These are phyloP conservation scores for Eucalyptus erythrocorys DNA, from an alignment of 345 rosid species.

Conservation along the genomic window DNA sequence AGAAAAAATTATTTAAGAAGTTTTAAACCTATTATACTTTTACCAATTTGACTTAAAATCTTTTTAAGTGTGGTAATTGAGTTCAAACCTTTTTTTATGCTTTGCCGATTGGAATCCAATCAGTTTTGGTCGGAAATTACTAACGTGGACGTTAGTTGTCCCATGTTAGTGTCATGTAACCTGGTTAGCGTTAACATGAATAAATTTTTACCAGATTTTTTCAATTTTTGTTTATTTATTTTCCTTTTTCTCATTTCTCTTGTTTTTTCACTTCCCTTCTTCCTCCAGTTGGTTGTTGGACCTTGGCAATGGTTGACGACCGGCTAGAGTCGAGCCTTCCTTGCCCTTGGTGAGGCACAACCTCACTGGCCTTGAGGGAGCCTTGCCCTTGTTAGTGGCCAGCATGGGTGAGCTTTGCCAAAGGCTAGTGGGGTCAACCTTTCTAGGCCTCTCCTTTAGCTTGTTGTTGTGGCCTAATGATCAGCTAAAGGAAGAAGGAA, in stretches of 20 bases:
- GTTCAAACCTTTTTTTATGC: no score
- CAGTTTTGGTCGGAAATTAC: no score
- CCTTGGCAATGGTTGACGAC: background rate
- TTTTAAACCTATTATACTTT: no score
- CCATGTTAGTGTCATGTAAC: no score
- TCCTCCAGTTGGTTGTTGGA: background rate
- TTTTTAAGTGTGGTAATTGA: background rate
- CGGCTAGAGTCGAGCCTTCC: background rate
- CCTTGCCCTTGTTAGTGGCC: no score
- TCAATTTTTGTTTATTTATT: no score
- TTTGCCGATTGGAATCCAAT: no score
- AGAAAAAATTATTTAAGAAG: background rate
- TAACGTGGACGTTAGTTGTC: fast-evolving
- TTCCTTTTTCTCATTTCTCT: background rate
- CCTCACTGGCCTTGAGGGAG: no score
- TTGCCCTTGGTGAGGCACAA: no score
- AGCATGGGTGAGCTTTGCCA: background rate
- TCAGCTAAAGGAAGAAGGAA: background rate
- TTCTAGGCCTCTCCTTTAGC: background rate
- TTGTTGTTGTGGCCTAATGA: background rate
- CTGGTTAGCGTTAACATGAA: fast-evolving
- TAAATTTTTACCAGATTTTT: no score
- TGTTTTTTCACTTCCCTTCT: background rate
- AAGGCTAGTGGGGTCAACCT: background rate
- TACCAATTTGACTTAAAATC: no score